Conservation (phyloP, 805 yeast species). For the Suhomyces xylopsoci region DNA sequence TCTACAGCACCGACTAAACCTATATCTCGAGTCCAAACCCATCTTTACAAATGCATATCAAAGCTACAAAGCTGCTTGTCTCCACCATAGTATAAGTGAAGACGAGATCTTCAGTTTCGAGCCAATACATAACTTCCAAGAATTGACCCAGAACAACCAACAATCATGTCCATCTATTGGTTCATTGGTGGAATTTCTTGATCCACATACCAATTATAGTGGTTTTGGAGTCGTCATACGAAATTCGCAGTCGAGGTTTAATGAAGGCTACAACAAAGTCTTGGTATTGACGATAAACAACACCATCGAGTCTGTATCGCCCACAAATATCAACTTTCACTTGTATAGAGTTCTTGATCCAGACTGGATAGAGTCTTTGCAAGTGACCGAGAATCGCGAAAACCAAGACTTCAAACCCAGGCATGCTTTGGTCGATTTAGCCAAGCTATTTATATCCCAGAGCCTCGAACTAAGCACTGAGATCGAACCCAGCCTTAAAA, state of each 20-base stretch:
- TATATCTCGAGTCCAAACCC: slow-evolving; percentile 4
- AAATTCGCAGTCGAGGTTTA: slow-evolving; percentile 30
- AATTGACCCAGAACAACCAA: slow-evolving; percentile 14
- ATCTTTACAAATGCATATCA: slow-evolving; percentile 4
- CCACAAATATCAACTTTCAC: slow-evolving; percentile 31
- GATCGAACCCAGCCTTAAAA: slow-evolving; percentile 16
- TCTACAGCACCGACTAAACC: slow-evolving; percentile 6
- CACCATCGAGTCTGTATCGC: slow-evolving; percentile 22
- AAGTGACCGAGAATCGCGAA: slow-evolving; percentile 21
- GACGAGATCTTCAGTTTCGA: neutral
- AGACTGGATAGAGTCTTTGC: slow-evolving; percentile 15
- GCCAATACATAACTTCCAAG: slow-evolving; percentile 9
- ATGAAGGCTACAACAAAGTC: slow-evolving; percentile 29
- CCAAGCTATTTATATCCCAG: slow-evolving; percentile 24
- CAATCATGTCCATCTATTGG: slow-evolving; percentile 26
- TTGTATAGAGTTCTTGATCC: slow-evolving; percentile 22
- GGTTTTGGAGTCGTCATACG: slow-evolving; percentile 38
- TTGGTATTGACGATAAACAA: slow-evolving; percentile 33
- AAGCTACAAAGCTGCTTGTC: neutral
- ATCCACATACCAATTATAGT: slow-evolving; percentile 12
- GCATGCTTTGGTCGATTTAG: slow-evolving; percentile 15
- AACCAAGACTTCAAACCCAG: slow-evolving; percentile 18
- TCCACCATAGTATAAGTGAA: neutral
- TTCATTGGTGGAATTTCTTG: slow-evolving; percentile 36
- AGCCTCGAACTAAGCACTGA: slow-evolving; percentile 10